Evolutionary conservation across 2,329 filamentous ascomycete genomes (phyloP).

Genomic region (Capronia epimyces): DNA sequence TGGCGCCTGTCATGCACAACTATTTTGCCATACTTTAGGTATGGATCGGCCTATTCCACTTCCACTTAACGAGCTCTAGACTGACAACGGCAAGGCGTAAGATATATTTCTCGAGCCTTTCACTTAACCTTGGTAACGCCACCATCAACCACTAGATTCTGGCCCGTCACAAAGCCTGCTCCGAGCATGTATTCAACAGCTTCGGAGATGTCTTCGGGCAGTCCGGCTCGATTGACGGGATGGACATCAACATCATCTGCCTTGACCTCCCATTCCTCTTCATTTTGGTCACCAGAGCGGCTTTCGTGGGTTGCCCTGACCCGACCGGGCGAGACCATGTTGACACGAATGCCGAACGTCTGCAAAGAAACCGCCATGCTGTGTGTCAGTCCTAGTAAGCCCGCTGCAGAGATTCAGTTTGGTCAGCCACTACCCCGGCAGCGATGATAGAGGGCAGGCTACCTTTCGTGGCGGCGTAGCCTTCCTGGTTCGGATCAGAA

Average conservation of each 20-base stretch:
- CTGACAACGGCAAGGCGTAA: too few relatives aligned
- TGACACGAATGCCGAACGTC: constrained; percentile 35
- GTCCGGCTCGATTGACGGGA: constrained; percentile 42
- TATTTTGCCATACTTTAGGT: not conserved
- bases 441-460: not conserved
- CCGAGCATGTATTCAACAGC: constrained; percentile 36
- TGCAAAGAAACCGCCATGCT: constrained; percentile 36
- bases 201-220: constrained; percentile 44
- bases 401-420: constrained; percentile 24
- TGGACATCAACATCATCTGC: constrained; percentile 42
- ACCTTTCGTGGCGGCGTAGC: constrained; percentile 42
- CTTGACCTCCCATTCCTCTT: constrained; percentile 36
- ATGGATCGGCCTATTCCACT: too few relatives aligned
- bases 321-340: constrained; percentile 43
- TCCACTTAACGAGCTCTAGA: not conserved
- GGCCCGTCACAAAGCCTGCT: constrained; percentile 28
- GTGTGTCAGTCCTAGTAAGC: constrained; percentile 36
- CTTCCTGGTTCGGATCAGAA: constrained; percentile 46
- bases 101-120: too few relatives aligned
- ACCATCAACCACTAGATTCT: constrained; percentile 29
- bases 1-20: not conserved
- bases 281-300: constrained; percentile 42
- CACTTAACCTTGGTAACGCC: constrained; percentile 28
- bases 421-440: not conserved
- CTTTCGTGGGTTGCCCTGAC: constrained; percentile 47